These are phyloP conservation scores for Phaffia australis DNA, from an alignment of 768 basidiomycete species.

Conservation along the genomic window DNA sequence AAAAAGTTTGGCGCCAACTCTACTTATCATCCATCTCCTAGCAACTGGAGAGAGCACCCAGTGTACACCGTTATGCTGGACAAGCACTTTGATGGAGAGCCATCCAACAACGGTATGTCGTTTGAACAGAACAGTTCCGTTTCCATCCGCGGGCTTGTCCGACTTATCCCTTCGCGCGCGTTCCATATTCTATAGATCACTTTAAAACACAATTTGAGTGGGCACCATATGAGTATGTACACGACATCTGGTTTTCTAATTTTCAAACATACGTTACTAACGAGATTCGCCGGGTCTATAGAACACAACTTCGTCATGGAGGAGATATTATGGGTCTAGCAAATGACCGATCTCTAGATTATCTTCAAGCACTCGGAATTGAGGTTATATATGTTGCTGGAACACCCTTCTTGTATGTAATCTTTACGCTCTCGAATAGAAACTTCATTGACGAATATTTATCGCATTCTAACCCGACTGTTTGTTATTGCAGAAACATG, in stretches of 20 bases:
- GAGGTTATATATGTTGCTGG: slow-evolving; percentile 79
- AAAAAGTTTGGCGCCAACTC: slow-evolving; percentile 9
- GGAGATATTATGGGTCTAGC: slow-evolving; percentile 75
- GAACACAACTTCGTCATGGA: slow-evolving; percentile 84
- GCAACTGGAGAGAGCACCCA: slow-evolving; percentile 29
- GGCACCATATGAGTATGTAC: slow-evolving; percentile 15
- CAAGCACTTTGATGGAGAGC: slow-evolving; percentile 89
- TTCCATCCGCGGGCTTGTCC: background rate
- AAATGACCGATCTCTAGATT: slow-evolving; percentile 55
- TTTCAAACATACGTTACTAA: background rate
- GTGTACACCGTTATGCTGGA: slow-evolving; percentile 51
- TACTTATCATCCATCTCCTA: slow-evolving; percentile 11
- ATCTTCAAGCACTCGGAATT: slow-evolving; percentile 80
- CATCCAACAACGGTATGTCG: slow-evolving; percentile 57
- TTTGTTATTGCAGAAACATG: slow-evolving; percentile 6
- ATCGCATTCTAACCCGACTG: too few relatives aligned
- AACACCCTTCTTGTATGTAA: slow-evolving; percentile 51
- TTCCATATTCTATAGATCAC: slow-evolving; percentile 42
- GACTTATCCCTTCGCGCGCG: too few relatives aligned
- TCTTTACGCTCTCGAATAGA: background rate
- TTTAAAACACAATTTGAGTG: slow-evolving; percentile 68
- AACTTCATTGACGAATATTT: too few relatives aligned
- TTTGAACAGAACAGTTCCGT: too few relatives aligned
- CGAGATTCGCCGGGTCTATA: slow-evolving; percentile 33
- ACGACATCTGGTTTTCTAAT: background rate